Percentiles rank a stretch among this genome's conserved stretches.
Evolutionary conservation across 352 stramenopile species (phyloP).

Genomic region (Globisporangium barbulae): DNA sequence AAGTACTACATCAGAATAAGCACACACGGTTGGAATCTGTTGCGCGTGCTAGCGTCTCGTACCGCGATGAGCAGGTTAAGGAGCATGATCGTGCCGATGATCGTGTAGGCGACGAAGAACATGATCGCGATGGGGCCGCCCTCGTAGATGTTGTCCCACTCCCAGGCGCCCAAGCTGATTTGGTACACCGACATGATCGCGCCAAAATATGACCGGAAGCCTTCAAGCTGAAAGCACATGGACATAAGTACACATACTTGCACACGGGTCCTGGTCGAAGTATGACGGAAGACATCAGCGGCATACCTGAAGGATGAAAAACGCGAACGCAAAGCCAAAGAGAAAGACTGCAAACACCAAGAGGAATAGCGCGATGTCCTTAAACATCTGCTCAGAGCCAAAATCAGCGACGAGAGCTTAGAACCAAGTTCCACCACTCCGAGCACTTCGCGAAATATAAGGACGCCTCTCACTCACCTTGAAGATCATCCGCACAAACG

Average conservation of each 20-base stretch:
- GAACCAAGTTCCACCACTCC: neutral
- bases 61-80: slow-evolving; percentile 79
- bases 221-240: slow-evolving; percentile 49
- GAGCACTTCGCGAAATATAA: neutral
- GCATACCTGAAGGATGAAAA: slow-evolving; percentile 79
- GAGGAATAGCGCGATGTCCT: slow-evolving; percentile 70
- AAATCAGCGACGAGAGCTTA: neutral
- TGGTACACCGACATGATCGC: slow-evolving; percentile 60
- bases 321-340: slow-evolving; percentile 69
- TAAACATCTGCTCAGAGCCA: slow-evolving; percentile 58
- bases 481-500: slow-evolving; percentile 85
- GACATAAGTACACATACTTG: neutral
- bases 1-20: neutral
- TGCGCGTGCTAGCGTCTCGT: neutral
- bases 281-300: neutral
- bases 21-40: neutral
- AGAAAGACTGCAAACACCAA: slow-evolving; percentile 75
- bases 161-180: slow-evolving; percentile 72
- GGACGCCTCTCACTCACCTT: slow-evolving; percentile 34
- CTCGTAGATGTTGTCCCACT: slow-evolving; percentile 72
- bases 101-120: slow-evolving; percentile 67
- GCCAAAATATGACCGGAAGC: slow-evolving; percentile 57
- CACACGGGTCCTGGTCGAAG: neutral
- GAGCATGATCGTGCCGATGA: slow-evolving; percentile 83
- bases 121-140: slow-evolving; percentile 63